phyloP scores from a whole-genome alignment of 208 protist genomes.

The Acanthamoeba triangularis region DNA sequence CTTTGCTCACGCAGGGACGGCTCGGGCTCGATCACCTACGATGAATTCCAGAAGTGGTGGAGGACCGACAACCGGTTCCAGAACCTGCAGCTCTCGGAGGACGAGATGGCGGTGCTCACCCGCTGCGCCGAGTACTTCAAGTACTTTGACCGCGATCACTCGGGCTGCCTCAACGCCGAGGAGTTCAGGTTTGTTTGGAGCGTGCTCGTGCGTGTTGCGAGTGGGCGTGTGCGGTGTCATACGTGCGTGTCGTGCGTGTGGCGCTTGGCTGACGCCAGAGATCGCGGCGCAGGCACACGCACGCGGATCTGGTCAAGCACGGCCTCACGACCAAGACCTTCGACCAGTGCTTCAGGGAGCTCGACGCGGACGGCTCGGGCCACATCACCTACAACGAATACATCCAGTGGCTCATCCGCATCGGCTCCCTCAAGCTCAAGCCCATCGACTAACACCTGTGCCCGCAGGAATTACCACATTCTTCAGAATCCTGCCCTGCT shows the following conservation, averaged over 20 bases:
- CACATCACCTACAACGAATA: slow-evolving; percentile 60
- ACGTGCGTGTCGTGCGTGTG: not conserved
- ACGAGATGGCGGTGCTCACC: not conserved
- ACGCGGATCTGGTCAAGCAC: not conserved
- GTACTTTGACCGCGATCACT: slow-evolving; percentile 33
- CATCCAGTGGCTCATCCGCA: slow-evolving; percentile 49
- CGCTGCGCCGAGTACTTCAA: slow-evolving; percentile 37
- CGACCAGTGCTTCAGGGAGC: slow-evolving; percentile 19
- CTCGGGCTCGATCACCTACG: not conserved
- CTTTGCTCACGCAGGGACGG: not conserved
- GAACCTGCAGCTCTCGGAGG: slow-evolving; percentile 50
- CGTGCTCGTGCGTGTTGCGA: not conserved
- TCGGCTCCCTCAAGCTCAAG: slow-evolving; percentile 58
- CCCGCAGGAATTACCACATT: no score
- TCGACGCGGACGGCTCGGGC: not conserved
- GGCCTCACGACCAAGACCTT: slow-evolving; percentile 9
- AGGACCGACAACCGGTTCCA: slow-evolving; percentile 18
- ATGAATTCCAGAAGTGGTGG: slow-evolving; percentile 47
- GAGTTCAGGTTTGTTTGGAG: not conserved
- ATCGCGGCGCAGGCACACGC: not conserved
- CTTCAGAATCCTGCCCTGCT: no score
- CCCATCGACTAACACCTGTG: not conserved
- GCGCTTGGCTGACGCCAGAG: not conserved
- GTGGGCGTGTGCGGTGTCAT: not conserved
- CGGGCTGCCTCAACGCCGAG: not conserved